Conservation (phyloP, 768 basidiomycete genomes). For the Mycena latifolia region DNA sequence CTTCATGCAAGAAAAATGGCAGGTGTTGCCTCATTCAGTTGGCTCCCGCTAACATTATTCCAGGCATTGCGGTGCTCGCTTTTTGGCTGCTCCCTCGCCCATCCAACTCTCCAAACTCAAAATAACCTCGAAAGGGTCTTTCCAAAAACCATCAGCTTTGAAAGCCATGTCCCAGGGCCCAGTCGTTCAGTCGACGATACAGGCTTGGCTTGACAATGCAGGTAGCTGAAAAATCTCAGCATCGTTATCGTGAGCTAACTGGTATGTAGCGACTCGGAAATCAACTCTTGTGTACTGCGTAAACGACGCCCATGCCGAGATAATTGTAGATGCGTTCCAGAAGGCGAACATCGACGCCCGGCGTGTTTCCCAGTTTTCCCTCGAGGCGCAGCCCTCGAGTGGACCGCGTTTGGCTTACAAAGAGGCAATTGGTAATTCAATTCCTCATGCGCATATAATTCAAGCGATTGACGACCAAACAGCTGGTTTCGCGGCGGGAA, state of each 20-base stretch:
- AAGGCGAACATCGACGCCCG: constrained; percentile 9
- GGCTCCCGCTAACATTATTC: background rate
- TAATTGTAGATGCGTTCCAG: background rate
- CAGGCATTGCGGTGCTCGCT: constrained; percentile 13
- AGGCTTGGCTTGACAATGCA: constrained; percentile 17
- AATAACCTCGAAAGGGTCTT: background rate
- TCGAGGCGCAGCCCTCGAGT: background rate
- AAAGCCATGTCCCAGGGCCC: background rate
- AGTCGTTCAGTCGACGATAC: background rate
- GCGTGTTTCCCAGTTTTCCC: background rate
- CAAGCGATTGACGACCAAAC: background rate
- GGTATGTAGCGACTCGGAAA: constrained; percentile 9
- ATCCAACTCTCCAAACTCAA: background rate
- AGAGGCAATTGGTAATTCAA: background rate
- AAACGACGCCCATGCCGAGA: constrained; percentile 6
- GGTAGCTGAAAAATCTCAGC: background rate
- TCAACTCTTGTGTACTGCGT: constrained; percentile 21
- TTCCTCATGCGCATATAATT: background rate
- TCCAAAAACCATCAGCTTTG: background rate
- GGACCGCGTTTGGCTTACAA: background rate
- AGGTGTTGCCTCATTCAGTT: background rate
- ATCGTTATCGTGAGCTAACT: background rate
- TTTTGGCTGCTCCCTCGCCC: background rate
- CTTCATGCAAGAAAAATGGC: constrained; percentile 3
- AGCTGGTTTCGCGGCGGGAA: constrained; percentile 17